These are phyloP conservation scores for Athelia sp. DNA, from an alignment of 1,284 basidiomycete genomes.

Conservation along the genomic window DNA sequence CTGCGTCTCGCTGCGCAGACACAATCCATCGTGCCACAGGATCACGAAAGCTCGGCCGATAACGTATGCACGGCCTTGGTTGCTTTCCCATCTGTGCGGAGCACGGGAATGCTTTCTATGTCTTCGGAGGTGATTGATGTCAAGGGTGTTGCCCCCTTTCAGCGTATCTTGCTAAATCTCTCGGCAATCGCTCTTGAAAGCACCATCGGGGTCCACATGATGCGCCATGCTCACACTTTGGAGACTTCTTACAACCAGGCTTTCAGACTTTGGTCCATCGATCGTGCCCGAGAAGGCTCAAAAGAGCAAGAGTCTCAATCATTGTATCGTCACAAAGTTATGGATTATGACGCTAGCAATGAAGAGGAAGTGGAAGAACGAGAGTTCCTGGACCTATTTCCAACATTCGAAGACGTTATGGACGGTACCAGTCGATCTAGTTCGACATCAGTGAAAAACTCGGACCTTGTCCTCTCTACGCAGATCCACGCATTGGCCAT, in stretches of 20 bases:
- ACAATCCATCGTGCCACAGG: conserved; percentile 3
- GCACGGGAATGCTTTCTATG: conserved; percentile 31
- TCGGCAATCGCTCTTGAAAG: conserved; percentile 45
- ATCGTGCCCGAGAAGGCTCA: conserved; percentile 69
- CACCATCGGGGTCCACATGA: conserved; percentile 27
- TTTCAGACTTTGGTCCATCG: conserved; percentile 78
- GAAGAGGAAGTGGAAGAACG: conserved; percentile 78
- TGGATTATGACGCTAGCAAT: conserved; percentile 53
- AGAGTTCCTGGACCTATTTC: conserved; percentile 83
- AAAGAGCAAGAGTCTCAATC: conserved; percentile 64
- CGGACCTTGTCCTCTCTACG: conserved; percentile 9
- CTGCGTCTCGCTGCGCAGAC: conserved; percentile 51
- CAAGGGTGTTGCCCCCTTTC: conserved; percentile 22
- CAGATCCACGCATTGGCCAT: conserved; percentile 28
- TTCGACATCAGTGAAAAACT: conserved; percentile 6
- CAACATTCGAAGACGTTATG: conserved; percentile 71
- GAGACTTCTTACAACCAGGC: conserved; percentile 67
- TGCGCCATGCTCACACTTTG: conserved; percentile 28
- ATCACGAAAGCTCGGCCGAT: conserved; percentile 7
- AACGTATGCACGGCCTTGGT: conserved; percentile 32
- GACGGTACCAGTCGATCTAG: conserved; percentile 24
- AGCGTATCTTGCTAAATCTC: conserved; percentile 46
- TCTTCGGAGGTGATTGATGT: conserved; percentile 16
- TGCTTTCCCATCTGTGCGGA: conserved; percentile 49
- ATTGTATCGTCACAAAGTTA: conserved; percentile 72